A percentile compares a stretch with the other conserved stretches of the same genome.
Conservation (phyloP, 805 yeast genomes). For the Cyberlindnera maclurae region DNA sequence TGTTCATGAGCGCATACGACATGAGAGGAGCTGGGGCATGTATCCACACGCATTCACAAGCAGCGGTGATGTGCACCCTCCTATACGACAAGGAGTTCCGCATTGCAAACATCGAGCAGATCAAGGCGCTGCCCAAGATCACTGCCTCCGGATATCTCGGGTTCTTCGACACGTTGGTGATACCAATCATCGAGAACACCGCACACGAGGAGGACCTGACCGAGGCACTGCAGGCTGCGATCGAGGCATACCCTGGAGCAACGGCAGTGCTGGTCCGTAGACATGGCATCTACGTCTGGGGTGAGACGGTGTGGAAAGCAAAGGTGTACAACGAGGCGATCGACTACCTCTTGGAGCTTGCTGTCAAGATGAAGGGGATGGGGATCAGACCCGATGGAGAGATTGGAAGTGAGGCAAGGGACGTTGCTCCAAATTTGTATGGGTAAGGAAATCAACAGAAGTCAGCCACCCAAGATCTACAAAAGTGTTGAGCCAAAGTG, state of each 20-base stretch:
- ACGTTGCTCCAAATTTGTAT: slow-evolving; percentile 18
- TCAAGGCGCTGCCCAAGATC: slow-evolving; percentile 73
- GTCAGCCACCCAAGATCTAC: no score
- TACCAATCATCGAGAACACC: slow-evolving; percentile 88
- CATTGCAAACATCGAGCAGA: slow-evolving; percentile 81
- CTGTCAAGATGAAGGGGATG: slow-evolving; percentile 69
- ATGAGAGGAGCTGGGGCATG: slow-evolving; percentile 83
- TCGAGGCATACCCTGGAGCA: slow-evolving; percentile 64
- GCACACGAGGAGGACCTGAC: slow-evolving; percentile 83
- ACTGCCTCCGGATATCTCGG: slow-evolving; percentile 52
- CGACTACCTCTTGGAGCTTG: slow-evolving; percentile 80
- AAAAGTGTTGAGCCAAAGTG: no score
- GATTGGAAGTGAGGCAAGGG: slow-evolving; percentile 28
- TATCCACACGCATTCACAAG: slow-evolving; percentile 89
- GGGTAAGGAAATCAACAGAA: slow-evolving; percentile 3
- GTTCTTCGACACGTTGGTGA: slow-evolving; percentile 65
- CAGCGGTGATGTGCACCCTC: slow-evolving; percentile 75
- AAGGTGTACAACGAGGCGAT: slow-evolving; percentile 89
- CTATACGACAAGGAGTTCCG: slow-evolving; percentile 64
- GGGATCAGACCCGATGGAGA: slow-evolving; percentile 48
- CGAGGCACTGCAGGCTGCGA: slow-evolving; percentile 55
- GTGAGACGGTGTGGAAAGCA: slow-evolving; percentile 86
- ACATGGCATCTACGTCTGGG: slow-evolving; percentile 98
- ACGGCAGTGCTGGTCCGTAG: slow-evolving; percentile 86
- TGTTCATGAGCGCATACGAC: slow-evolving; percentile 62